Conservation (phyloP, 2,329 filamentous ascomycete genomes). For the Talaromyces piceae region DNA sequence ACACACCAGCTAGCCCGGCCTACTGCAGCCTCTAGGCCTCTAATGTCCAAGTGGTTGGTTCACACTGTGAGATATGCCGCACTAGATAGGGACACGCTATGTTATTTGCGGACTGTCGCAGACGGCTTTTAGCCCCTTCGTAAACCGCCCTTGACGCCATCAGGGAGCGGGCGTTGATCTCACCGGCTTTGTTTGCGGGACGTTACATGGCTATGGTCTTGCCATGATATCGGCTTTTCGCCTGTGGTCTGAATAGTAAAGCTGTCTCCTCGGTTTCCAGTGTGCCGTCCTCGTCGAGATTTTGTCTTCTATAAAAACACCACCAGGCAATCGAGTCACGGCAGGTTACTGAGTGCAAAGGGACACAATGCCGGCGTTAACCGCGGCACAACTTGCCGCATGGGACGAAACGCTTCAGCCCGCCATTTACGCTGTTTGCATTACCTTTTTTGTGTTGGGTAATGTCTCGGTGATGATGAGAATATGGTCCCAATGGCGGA, state of each 20-base stretch:
- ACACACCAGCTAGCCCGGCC: neutral
- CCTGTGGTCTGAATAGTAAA: neutral
- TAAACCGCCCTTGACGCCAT: neutral
- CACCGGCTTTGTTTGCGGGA: neutral
- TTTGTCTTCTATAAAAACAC: neutral
- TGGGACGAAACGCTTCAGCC: neutral
- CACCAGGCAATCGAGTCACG: neutral
- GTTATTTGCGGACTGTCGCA: neutral
- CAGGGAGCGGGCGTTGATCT: neutral
- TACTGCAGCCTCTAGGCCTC: neutral
- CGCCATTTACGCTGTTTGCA: neutral
- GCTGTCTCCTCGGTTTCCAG: neutral
- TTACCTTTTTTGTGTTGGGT: conserved; percentile 12
- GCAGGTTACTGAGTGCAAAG: neutral
- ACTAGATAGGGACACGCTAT: neutral
- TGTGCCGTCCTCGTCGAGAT: neutral
- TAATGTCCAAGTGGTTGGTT: neutral
- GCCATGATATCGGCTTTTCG: neutral
- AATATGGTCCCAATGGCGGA: neutral
- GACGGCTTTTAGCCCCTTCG: neutral
- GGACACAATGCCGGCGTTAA: neutral
- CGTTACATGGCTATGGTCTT: neutral
- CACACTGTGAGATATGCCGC: neutral
- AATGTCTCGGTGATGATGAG: conserved; percentile 21
- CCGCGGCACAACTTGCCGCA: neutral